phyloP scores from a whole-genome alignment of 441 rosid species.

The Populus hybrid region DNA sequence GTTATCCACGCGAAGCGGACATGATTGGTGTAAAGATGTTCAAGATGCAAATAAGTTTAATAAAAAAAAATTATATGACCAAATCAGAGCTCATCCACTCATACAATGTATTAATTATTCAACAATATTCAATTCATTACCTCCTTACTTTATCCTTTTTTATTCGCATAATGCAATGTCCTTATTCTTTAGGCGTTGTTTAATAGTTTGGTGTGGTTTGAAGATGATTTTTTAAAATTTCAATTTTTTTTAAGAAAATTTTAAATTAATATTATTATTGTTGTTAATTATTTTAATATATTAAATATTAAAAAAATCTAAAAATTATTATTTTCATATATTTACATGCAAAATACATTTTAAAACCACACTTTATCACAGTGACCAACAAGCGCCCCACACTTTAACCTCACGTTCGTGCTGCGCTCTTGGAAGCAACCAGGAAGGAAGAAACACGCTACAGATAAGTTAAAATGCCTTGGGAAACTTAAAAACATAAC shows the following conservation, averaged over 20 bases:
- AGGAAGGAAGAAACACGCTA: slow-evolving; percentile 9
- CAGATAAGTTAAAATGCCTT: neutral
- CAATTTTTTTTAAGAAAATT: no score
- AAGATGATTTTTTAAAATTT: no score
- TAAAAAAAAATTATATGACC: neutral
- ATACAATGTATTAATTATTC: neutral
- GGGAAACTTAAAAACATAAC: neutral
- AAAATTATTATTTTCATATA: no score
- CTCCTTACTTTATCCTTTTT: no score
- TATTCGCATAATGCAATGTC: no score
- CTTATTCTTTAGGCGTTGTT: no score
- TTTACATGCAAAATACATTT: no score
- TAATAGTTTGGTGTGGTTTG: no score
- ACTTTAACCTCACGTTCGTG: neutral
- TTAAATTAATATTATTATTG: no score
- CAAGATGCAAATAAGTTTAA: neutral
- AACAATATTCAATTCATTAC: neutral
- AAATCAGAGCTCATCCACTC: neutral
- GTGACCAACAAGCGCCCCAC: neutral
- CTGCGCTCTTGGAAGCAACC: slow-evolving; percentile 14
- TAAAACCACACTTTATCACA: no score
- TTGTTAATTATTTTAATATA: no score
- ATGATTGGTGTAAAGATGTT: neutral
- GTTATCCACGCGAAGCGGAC: neutral
- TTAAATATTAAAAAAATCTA: no score